Evolutionary conservation across 1,284 basidiomycete species (phyloP), one percentile per base, ranked within the genome.

Genomic region (Leccinum pachyderme): DNA sequence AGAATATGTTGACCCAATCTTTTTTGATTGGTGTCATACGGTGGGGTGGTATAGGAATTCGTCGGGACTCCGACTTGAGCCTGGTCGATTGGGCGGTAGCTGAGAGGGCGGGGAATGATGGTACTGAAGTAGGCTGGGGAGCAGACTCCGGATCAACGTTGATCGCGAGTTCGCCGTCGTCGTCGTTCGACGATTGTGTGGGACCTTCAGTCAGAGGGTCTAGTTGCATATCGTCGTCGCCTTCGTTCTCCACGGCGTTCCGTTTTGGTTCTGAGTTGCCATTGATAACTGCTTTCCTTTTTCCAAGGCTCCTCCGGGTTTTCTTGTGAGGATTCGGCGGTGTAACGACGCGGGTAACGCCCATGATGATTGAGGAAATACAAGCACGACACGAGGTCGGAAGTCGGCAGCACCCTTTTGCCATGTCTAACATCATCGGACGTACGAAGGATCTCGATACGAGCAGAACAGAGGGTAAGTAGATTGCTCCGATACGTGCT

Each of bases 1-100:
- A 93, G 73, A 98, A 99, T 56, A 99, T 87, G 72, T 94, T 95
- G 59, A 98, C 81, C 96, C 96, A 99, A 62, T 98, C 95, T 68
- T 93, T 93, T 76, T 98, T 97, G 55, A 99, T 75, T 5, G 97
- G 97, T 13, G 94, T 95, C 91, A 98, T 95, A 50, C 96, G 86
- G 73, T 99, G 97, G 7, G 94, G 94, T 4, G 96, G 97, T 70
- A 99, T 92, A 24, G 93, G 80, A 63, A 99, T 84, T 52, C 90
- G 79, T 66, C 93, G 78, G 47, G 81, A 87, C 73, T 96, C 93
- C 18, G 89, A 86, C 72, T 89, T 93, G 56, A 84, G 75, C 15
- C 78, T 70, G 4, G 79, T 69, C 54, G 79, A 78, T 53, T 80
- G 57, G 15, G 41, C 79, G 2, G 81, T 81, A 6, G 85, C 78